Conservation (phyloP, 2,329 filamentous ascomycete genomes). For the Sclerotiophoma versabilis region DNA sequence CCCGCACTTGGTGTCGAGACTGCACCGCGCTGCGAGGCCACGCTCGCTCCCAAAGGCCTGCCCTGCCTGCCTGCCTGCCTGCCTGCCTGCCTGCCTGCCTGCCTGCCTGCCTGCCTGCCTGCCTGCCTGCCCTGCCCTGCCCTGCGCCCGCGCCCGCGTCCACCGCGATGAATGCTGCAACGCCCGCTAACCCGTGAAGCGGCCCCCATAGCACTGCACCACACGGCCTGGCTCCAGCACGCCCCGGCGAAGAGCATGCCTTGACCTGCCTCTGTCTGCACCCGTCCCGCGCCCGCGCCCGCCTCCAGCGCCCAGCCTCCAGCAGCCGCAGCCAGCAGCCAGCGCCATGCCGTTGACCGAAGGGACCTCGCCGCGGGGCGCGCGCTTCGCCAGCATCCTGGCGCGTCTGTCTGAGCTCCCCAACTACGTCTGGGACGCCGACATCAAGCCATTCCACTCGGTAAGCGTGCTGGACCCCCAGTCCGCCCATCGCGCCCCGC, state of each 20-base stretch:
- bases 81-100: too few relatives aligned
- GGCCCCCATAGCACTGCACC: conserved; percentile 2
- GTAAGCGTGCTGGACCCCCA: conserved; percentile 32
- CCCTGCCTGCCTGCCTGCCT: too few relatives aligned
- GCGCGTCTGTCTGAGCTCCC: conserved; percentile 48
- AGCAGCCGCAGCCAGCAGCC: too few relatives aligned
- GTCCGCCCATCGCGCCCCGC: conserved; percentile 1
- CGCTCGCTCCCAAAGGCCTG: not conserved
- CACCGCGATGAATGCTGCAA: not conserved
- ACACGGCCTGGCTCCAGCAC: conserved; percentile 7
- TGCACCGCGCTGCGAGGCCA: not conserved
- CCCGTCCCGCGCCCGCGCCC: conserved; percentile 1
- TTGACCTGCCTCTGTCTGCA: not conserved
- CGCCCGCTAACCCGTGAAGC: not conserved
- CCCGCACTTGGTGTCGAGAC: conserved; percentile 4
- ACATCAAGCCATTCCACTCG: conserved; percentile 57
- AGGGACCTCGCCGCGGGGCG: conserved; percentile 23
- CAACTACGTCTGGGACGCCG: conserved; percentile 50
- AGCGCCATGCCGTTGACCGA: conserved; percentile 27
- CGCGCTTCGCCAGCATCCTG: conserved; percentile 43
- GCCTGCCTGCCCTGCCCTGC: not conserved
- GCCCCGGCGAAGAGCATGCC: conserved; percentile 10
- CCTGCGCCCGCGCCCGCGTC: too few relatives aligned
- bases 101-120: not conserved
- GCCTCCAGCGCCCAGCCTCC: conserved; percentile 3